Conservation (phyloP, 2,329 filamentous ascomycete genomes). For the Colletotrichum trifolii region DNA sequence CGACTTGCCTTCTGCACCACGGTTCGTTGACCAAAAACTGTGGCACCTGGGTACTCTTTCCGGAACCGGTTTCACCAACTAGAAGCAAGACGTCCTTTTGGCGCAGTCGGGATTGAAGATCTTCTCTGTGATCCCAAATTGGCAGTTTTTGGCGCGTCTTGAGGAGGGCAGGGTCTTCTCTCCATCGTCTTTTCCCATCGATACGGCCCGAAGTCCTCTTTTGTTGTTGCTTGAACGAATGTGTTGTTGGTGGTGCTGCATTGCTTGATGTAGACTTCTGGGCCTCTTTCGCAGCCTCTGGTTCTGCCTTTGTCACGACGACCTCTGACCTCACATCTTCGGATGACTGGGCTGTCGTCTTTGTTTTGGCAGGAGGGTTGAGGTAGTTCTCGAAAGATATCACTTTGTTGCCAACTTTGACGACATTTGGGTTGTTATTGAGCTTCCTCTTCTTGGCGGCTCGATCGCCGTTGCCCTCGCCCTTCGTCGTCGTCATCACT, state of each 20-base stretch:
- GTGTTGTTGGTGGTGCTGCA: conserved; percentile 1
- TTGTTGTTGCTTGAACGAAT: conserved; percentile 1
- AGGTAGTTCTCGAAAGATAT: conserved; percentile 64
- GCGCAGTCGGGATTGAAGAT: conserved; percentile 74
- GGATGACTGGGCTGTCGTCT: conserved; percentile 9
- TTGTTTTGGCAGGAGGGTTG: conserved; percentile 45
- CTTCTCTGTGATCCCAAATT: conserved; percentile 79
- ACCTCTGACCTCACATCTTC: conserved; percentile 14
- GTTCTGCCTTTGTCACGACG: not conserved
- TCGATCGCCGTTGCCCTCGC: conserved; percentile 45
- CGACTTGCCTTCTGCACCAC: conserved; percentile 77
- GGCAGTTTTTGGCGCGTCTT: conserved; percentile 75
- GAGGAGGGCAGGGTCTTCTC: conserved; percentile 48
- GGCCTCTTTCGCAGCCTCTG: conserved; percentile 10
- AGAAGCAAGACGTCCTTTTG: conserved; percentile 82
- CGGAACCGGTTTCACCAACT: conserved; percentile 93
- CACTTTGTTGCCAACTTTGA: conserved; percentile 60
- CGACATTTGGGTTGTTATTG: conserved; percentile 45
- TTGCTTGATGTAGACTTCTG: not conserved
- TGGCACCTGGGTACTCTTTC: conserved; percentile 96
- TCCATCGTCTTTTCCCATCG: conserved; percentile 29
- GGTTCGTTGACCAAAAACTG: conserved; percentile 84
- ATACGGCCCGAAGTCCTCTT: conserved; percentile 14
- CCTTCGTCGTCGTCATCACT: conserved; percentile 36
- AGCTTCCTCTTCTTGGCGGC: conserved; percentile 52